Evolutionary conservation across 495 filamentous ascomycete species (phyloP).

Genomic region (Talaromyces stipitatus): DNA sequence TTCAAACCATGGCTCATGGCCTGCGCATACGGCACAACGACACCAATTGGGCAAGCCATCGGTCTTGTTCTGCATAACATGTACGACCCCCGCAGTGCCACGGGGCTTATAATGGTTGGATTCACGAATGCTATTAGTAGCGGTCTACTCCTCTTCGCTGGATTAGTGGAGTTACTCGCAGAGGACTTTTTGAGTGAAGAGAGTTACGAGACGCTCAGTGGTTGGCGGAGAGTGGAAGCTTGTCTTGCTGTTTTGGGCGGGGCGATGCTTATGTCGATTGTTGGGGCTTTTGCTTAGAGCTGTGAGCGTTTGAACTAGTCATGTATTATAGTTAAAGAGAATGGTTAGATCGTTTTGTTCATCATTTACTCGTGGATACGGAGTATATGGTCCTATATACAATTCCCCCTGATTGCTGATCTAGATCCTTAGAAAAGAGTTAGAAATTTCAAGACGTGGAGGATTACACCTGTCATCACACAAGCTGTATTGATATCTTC

Average conservation of each 20-base stretch:
- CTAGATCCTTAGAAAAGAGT: not conserved
- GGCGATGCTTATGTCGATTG: constrained; percentile 74
- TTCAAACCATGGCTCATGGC: constrained; percentile 89
- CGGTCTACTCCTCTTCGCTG: constrained; percentile 83
- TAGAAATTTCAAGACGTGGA: too few species aligned
- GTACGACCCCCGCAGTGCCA: constrained; percentile 76
- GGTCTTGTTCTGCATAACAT: constrained; percentile 73
- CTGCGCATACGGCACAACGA: constrained; percentile 83
- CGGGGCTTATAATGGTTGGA: constrained; percentile 82
- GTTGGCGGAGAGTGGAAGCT: constrained; percentile 63
- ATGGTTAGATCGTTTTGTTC: not conserved
- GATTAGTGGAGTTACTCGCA: constrained; percentile 82
- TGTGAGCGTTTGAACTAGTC: not conserved
- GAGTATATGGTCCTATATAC: too few species aligned
- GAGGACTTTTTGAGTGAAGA: constrained; percentile 90
- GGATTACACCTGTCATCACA: not conserved
- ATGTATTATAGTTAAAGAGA: not conserved
- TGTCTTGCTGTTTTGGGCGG: constrained; percentile 71
- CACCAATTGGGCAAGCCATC: constrained; percentile 84
- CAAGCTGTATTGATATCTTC: not conserved
- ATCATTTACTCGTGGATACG: not conserved
- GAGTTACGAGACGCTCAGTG: constrained; percentile 69
- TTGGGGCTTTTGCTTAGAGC: constrained; percentile 76
- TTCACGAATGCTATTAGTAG: constrained; percentile 87
- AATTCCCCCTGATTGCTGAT: not conserved